Base-by-base conservation (phyloP, 169 alveolate genomes). In the Perkinsus chesapeaki region DNA sequence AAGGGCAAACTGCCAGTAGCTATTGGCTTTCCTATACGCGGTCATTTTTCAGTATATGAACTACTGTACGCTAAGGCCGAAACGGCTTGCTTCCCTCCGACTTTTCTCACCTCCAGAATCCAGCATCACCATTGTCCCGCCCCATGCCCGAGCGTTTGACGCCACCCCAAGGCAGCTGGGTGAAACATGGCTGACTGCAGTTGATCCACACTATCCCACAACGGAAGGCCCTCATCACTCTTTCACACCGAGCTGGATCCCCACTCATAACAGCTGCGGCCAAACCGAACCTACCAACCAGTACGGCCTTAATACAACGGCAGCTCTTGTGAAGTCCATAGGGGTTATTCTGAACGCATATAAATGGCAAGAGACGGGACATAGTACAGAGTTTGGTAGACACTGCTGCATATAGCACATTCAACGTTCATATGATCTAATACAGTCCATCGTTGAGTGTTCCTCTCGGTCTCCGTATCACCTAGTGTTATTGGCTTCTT, bases 401-500 rank as follows among this genome's bases (percentile, higher is more conserved):
- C n/a, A n/a, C n/a, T n/a, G n/a, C n/a, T n/a, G n/a, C n/a, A n/a
- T n/a, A n/a, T n/a, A n/a, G n/a, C n/a, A n/a, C n/a, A n/a, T n/a
- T n/a, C n/a, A n/a, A n/a, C n/a, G n/a, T n/a, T n/a, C n/a, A n/a
- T n/a, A n/a, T n/a, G n/a, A n/a, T n/a, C n/a, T n/a, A n/a, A n/a
- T n/a, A n/a, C n/a, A n/a, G n/a, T n/a, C n/a, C n/a, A n/a, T n/a
- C n/a, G n/a, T n/a, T n/a, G n/a, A n/a, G n/a, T n/a, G n/a, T n/a
- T n/a, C n/a, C n/a, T n/a, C n/a, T n/a, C n/a, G n/a, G n/a, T n/a
- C n/a, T n/a, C n/a, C n/a, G n/a, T 60, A 23, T 34, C 27, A 60
- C 82, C 82, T 60, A 16, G 97, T 93, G 38, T 96, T 94, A 94
- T 97, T 97, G 23, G 98, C 98, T 93, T 96, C 95, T 39, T 48